These are phyloP conservation scores for Phialophora verrucosa DNA, from an alignment of 2,329 filamentous ascomycete genomes.

Conservation along the genomic window DNA sequence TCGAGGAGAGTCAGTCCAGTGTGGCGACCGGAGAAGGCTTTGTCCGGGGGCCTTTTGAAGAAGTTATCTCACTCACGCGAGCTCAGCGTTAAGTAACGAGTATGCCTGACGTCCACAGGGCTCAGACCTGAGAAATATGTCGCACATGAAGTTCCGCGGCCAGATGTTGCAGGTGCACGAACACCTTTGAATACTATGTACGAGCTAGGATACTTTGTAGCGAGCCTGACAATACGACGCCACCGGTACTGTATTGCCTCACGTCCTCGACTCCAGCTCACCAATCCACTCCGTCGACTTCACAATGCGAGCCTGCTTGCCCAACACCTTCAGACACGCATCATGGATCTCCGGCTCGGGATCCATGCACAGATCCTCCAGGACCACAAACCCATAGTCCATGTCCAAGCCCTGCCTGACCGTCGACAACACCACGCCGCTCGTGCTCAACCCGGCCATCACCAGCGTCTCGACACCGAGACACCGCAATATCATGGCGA, in stretches of 20 bases:
- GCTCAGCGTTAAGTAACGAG: background rate
- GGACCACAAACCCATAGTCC: conserved; percentile 20
- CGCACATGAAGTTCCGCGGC: background rate
- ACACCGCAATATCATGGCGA: conserved; percentile 16
- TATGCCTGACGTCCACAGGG: background rate
- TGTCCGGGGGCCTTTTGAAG: background rate
- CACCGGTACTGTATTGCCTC: no score
- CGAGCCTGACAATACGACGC: no score
- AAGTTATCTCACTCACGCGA: background rate
- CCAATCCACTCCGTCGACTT: conserved; percentile 8
- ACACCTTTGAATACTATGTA: no score
- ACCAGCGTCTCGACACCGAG: conserved; percentile 11
- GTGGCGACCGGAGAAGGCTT: background rate
- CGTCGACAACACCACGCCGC: conserved; percentile 20
- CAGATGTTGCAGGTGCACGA: no score
- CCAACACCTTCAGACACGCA: conserved; percentile 12
- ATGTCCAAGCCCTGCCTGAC: conserved; percentile 19
- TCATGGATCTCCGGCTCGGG: conserved; percentile 12
- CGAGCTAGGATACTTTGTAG: no score
- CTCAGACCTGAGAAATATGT: background rate
- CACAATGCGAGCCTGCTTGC: conserved; percentile 17
- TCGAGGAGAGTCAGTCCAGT: background rate
- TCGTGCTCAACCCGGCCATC: conserved; percentile 14
- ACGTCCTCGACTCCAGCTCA: background rate
- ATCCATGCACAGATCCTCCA: conserved; percentile 21